phyloP scores from a whole-genome alignment of 129 eudicot species.

The Saposhnikovia divaricata region DNA sequence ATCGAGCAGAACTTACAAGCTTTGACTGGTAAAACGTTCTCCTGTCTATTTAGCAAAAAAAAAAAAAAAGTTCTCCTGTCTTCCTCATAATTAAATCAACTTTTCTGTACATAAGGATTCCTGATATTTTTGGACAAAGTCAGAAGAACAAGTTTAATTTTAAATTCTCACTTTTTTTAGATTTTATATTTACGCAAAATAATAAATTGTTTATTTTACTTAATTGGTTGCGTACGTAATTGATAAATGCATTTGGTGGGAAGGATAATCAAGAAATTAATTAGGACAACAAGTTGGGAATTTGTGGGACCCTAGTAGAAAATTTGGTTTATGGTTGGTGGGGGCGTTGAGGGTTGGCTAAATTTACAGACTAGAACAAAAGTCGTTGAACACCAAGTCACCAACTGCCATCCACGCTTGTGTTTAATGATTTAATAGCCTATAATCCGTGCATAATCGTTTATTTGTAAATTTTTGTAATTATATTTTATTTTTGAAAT shows the following conservation, averaged over 20 bases:
- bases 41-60: too few species aligned
- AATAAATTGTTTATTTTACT: neutral
- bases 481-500: too few species aligned
- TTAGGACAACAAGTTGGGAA: conserved; percentile 26
- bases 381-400: conserved; percentile 27
- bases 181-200: neutral
- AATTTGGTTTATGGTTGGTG: conserved; percentile 31
- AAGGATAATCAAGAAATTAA: conserved; percentile 11
- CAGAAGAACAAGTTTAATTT: neutral
- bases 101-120: neutral
- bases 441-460: too few species aligned
- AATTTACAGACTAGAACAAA: neutral
- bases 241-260: conserved; percentile 19
- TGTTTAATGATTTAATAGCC: too few species aligned
- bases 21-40: conserved; percentile 48
- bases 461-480: too few species aligned
- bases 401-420: neutral
- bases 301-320: conserved; percentile 29
- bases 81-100: neutral
- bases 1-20: conserved; percentile 79
- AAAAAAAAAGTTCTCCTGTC: neutral
- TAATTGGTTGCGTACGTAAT: conserved; percentile 11
- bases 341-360: conserved; percentile 39
- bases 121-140: neutral
- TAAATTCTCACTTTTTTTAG: neutral